Evolutionary conservation across 148 eudicot genomes (phyloP).

Genomic region (Polygonum maritimum): DNA sequence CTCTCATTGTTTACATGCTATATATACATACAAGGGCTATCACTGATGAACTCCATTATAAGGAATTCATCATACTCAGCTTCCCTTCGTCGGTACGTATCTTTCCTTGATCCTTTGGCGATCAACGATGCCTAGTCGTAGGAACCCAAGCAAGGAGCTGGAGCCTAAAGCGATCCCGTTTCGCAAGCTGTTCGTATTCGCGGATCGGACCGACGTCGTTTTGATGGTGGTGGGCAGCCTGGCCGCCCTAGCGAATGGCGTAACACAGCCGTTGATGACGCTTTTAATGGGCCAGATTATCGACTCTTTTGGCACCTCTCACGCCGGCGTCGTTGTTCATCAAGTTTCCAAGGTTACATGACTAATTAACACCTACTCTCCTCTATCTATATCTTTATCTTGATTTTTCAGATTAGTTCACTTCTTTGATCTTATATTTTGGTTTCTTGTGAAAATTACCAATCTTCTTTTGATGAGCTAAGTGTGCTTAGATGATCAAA

Average conservation of each 20-base stretch:
- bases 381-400: too few relatives aligned
- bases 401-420: not conserved
- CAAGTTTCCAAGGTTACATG: constrained; percentile 56
- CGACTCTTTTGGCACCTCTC: constrained; percentile 45
- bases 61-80: too few relatives aligned
- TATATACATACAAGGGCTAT: too few relatives aligned
- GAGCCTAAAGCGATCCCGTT: constrained; percentile 37
- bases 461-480: not conserved
- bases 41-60: not conserved
- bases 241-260: constrained; percentile 40
- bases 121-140: not conserved
- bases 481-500: not conserved
- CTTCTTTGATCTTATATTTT: not conserved
- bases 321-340: constrained; percentile 31
- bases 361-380: too few relatives aligned
- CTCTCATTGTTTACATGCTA: too few relatives aligned
- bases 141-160: not conserved
- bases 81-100: not conserved
- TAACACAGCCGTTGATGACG: constrained; percentile 68
- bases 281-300: constrained; percentile 47
- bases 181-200: constrained; percentile 40
- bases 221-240: constrained; percentile 58
- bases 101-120: too few relatives aligned
- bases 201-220: constrained; percentile 35
- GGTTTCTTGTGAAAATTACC: not conserved